Evolutionary conservation across 78 protist species (phyloP), one percentile per base, ranked within the genome.

Genomic region (Ministeria vibrans): DNA sequence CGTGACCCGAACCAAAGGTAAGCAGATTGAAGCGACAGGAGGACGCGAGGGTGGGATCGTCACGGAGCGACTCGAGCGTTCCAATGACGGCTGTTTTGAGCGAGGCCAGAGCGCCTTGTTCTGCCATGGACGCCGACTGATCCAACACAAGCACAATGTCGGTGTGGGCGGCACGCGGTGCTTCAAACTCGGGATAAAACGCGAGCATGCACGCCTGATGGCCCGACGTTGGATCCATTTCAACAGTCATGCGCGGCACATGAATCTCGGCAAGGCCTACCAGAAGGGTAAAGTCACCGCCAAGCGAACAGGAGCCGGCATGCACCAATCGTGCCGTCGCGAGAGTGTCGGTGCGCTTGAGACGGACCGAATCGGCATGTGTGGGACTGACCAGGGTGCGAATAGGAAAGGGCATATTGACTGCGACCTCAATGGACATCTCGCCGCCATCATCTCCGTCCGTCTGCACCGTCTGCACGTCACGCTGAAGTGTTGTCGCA

Each of bases 211-310:
- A 42, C 43, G 90, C 88, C 20, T 46, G 81, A 41, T 53, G 76
- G 68, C 79, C 86, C n/a, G 4, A 6, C 59, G 1, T 38, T 51
- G 6, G 36, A 9, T 4, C 45, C 25, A 13, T 85, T 41, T 76
- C 91, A 22, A 91, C 79, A 83, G 90, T 84, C 92, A 91, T 87
- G 61, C 88, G 53, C 23, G 91, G 92, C 23, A 49, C 42, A 59
- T 83, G 78, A 5, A 82, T 77, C 20, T 86, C 78, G 30, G 64
- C 87, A 23, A 87, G 32, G 1, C 70, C 53, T 30, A 88, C 55
- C 13, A 49, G 39, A 15, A 88, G 77, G 51, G 68, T 79, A 45
- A 88, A 91, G 27, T 42, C 76, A 23, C 41, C 79, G 27, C 74
- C 86, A 36, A 32, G 25, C 6, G 9, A 5, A 2, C 38, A 2